These are phyloP conservation scores for Annulohypoxylon maeteangense DNA, from an alignment of 495 filamentous ascomycete genomes.

Conservation along the genomic window DNA sequence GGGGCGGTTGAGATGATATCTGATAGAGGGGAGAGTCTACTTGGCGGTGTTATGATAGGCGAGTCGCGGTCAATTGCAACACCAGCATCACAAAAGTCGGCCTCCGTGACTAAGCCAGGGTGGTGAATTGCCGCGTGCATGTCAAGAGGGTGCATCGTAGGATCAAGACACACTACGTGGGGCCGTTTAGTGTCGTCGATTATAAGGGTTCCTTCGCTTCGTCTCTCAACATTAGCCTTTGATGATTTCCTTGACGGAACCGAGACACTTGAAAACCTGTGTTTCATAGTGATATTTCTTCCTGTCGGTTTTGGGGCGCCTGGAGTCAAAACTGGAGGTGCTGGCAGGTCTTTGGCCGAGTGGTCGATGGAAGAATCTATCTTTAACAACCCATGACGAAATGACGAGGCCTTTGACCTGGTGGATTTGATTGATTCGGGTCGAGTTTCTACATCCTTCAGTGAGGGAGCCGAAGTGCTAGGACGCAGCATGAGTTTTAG, in stretches of 20 bases:
- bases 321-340: conserved; percentile 39
- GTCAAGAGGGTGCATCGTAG: conserved; percentile 22
- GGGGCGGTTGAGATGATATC: conserved; percentile 31
- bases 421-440: conserved; percentile 35
- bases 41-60: conserved; percentile 32
- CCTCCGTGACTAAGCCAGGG: conserved; percentile 18
- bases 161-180: conserved; percentile 28
- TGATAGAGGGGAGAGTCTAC: conserved; percentile 3
- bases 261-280: conserved; percentile 14
- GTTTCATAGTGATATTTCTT: conserved; percentile 11
- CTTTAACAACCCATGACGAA: conserved; percentile 40
- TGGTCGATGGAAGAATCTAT: conserved; percentile 21
- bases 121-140: conserved; percentile 24
- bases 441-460: conserved; percentile 26
- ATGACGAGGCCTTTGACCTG: conserved; percentile 19
- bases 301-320: neutral
- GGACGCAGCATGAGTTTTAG: conserved; percentile 16
- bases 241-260: conserved; percentile 18
- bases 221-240: neutral
- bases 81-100: conserved; percentile 35
- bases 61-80: conserved; percentile 26
- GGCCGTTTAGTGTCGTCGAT: conserved; percentile 10
- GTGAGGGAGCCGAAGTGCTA: conserved; percentile 39
- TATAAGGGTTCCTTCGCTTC: neutral
- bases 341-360: conserved; percentile 33